These are phyloP conservation scores for Tylopilus plumbeoviolaceoides DNA, from an alignment of 768 basidiomycete genomes.

Conservation along the genomic window DNA sequence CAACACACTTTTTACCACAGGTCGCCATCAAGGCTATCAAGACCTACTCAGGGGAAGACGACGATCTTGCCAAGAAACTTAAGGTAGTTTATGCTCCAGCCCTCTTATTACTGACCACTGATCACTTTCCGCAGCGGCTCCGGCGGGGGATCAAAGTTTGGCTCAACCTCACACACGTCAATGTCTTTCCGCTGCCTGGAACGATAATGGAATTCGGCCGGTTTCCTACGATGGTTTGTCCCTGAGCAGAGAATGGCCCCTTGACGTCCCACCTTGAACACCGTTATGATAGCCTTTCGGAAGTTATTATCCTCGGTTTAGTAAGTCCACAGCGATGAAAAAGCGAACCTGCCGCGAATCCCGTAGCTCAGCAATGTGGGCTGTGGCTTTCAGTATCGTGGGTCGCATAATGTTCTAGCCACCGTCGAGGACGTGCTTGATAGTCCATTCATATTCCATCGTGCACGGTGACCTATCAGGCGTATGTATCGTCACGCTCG, in stretches of 20 bases:
- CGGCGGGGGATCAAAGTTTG: conserved; percentile 16
- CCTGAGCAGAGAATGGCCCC: conserved; percentile 23
- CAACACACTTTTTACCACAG: background rate
- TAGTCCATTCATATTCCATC: conserved; percentile 17
- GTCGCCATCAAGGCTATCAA: conserved; percentile 1
- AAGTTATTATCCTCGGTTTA: background rate
- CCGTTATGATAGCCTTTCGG: conserved; percentile 5
- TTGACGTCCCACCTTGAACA: conserved; percentile 20
- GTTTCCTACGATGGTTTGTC: conserved; percentile 27
- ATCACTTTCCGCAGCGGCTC: background rate
- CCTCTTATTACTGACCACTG: background rate
- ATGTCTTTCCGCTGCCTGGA: conserved; percentile 23
- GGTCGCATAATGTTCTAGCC: background rate
- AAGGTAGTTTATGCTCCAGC: background rate
- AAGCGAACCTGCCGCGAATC: background rate
- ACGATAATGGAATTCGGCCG: conserved; percentile 22
- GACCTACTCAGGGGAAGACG: background rate
- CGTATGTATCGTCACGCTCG: background rate
- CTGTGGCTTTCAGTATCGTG: conserved; percentile 13
- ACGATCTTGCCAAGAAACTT: background rate
- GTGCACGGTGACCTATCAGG: conserved; percentile 21
- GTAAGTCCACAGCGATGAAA: background rate
- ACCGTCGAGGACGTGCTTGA: background rate
- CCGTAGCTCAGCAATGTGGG: conserved; percentile 10
- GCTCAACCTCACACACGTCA: conserved; percentile 20